Evolutionary conservation across 331 rosid species (phyloP).

Genomic region (Quercus lobata): DNA sequence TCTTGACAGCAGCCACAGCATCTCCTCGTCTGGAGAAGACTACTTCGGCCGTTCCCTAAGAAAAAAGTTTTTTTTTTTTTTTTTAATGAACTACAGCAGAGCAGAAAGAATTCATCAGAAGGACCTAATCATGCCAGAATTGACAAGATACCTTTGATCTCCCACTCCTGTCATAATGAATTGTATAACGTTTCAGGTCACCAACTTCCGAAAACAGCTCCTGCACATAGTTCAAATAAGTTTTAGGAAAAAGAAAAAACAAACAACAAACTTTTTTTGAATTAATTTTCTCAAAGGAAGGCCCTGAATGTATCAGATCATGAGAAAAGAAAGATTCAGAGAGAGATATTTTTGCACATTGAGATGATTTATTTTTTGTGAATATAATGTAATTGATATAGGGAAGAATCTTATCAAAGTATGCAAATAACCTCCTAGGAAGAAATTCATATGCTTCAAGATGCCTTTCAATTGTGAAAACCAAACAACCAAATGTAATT

Average conservation of each 20-base stretch:
- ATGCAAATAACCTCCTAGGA: too few species aligned
- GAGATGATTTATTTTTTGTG: too few species aligned
- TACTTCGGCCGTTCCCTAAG: conserved; percentile 90
- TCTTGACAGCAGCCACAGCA: conserved; percentile 91
- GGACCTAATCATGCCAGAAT: conserved; percentile 19
- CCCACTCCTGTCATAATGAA: conserved; percentile 91
- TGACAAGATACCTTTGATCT: conserved; percentile 82
- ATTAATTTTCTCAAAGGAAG: not conserved
- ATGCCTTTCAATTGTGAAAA: not conserved
- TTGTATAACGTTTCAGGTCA: conserved; percentile 66
- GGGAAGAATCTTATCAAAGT: too few species aligned
- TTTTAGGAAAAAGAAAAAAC: not conserved
- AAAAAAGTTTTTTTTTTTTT: conserved; percentile 28
- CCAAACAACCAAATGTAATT: not conserved
- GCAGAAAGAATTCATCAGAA: conserved; percentile 30
- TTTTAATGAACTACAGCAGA: conserved; percentile 25
- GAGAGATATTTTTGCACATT: not conserved
- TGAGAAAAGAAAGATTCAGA: not conserved
- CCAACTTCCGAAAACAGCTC: conserved; percentile 94
- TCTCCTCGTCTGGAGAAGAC: conserved; percentile 74
- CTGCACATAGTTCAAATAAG: conserved; percentile 25
- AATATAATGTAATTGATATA: too few species aligned
- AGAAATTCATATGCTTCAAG: not conserved
- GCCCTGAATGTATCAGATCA: not conserved
- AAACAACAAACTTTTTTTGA: not conserved